Conservation (phyloP, 192 early-diverging fungal species). For the Podila clonocystis region DNA sequence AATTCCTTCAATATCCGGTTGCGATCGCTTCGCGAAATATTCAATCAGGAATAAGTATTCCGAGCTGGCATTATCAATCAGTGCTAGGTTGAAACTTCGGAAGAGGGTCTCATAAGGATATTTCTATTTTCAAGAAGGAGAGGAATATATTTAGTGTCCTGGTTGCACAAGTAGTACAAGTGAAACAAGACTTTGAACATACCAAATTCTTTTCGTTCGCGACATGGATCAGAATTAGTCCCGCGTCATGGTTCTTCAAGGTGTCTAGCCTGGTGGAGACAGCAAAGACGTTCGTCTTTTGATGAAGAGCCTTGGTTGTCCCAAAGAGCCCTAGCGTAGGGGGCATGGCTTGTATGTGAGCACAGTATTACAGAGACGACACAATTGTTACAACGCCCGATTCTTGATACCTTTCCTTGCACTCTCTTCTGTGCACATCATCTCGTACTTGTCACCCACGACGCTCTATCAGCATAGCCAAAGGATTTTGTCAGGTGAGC, state of each 20-base stretch:
- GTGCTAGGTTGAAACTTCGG: conserved; percentile 88
- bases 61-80: conserved; percentile 94
- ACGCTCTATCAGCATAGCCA: conserved; percentile 52
- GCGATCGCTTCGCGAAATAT: conserved; percentile 85
- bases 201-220: conserved; percentile 80
- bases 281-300: conserved; percentile 87
- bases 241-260: conserved; percentile 78
- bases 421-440: conserved; percentile 89
- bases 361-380: not conserved
- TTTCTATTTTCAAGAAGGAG: conserved; percentile 51
- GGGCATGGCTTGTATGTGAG: not conserved
- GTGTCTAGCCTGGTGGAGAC: conserved; percentile 86
- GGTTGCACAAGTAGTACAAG: not conserved
- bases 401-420: conserved; percentile 64
- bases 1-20: conserved; percentile 69
- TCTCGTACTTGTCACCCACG: conserved; percentile 84
- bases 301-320: conserved; percentile 74
- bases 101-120: conserved; percentile 93
- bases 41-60: conserved; percentile 94
- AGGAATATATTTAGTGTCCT: not conserved
- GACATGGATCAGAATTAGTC: conserved; percentile 85
- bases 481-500: not conserved
- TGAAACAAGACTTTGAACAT: conserved; percentile 9
- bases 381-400: not conserved
- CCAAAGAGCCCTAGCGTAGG: conserved; percentile 67